Base-by-base conservation (phyloP, 768 basidiomycete species). In the Mycena filopes region DNA sequence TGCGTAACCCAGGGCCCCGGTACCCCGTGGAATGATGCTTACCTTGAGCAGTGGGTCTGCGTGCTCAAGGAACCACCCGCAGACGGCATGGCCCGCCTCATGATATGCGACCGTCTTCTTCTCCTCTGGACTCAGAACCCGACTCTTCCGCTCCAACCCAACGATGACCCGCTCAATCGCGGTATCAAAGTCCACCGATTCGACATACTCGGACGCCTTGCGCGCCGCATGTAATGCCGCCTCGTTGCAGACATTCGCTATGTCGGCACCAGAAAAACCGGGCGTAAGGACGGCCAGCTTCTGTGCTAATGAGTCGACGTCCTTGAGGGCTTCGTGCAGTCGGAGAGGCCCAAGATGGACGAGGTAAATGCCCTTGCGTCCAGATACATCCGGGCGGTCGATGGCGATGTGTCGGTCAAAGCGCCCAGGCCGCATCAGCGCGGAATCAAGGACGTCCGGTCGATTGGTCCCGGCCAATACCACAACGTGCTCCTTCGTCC, bases 71-170 rank as follows among this genome's bases (percentile, higher is more conserved):
- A 93, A 98, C 98, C 98, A 99, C 4, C 98, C 98, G 73, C 94
- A 96, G 47, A 99, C 91, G 23, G 98, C 98, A 78, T 99, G 98
- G 6, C 98, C 98, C 25, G 98, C 98, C 83, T 99, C 98, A 74
- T 99, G 98, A 76, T 99, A 98, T 10, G 98, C 98, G 45, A 99
- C 96, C 0, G 93, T 98, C 81, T 90, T 96, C 89, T 99, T 99
- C 85, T 99, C 98, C 71, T 98, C 95, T 25, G 89, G 85, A 72
- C 93, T 96, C 47, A 99, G 82, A 29, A 99, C 93, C 62, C 96
- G 84, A 69, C 92, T 95, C 86, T 98, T 99, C 75, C 95, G 86
- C 85, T 99, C 98, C 71, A 99, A 80, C 31, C 98, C 98, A 60
- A 96, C 97, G 68, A 99, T 96, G 38, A 99, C 98, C 42, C 98